Conservation (phyloP, 345 rosid genomes). For the Raphanus raphanistrum region DNA sequence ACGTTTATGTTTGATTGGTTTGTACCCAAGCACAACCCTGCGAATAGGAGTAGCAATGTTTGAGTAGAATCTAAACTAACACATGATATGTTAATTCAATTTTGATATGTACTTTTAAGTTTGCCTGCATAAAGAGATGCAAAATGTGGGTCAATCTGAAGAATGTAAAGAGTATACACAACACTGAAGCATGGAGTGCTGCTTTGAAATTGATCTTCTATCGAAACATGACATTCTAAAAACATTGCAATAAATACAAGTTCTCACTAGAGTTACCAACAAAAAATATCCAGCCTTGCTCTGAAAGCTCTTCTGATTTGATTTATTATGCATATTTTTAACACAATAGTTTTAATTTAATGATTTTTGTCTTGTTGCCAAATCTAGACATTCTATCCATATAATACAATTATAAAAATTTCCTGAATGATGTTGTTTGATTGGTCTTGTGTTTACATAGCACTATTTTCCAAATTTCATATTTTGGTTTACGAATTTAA, state of each 20-base stretch:
- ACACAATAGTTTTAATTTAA: neutral
- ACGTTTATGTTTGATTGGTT: no score
- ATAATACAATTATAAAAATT: neutral
- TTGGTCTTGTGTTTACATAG: neutral
- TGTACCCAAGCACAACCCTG: no score
- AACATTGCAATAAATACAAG: conserved; percentile 27
- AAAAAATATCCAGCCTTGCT: conserved; percentile 23
- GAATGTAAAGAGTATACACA: neutral
- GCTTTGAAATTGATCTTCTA: conserved; percentile 10
- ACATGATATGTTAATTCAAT: conserved; percentile 31
- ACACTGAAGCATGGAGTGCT: conserved; percentile 32
- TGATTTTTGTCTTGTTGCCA: conserved; percentile 2
- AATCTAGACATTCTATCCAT: neutral
- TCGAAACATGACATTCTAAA: conserved; percentile 8
- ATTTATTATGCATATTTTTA: conserved; percentile 5
- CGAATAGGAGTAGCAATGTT: conserved; percentile 17
- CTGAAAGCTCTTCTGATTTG: conserved; percentile 23
- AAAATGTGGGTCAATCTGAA: conserved; percentile 25
- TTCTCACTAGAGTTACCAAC: conserved; percentile 12
- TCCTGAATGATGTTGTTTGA: neutral
- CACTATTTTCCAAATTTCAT: neutral
- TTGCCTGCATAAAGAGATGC: conserved; percentile 19
- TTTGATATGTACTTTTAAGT: conserved; percentile 8
- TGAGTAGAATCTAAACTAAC: conserved; percentile 10
- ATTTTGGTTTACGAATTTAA: neutral